Percentiles rank a stretch among this genome's conserved stretches.
phyloP scores from a whole-genome alignment of 306 rosid genomes.

The Cajanus cajan region DNA sequence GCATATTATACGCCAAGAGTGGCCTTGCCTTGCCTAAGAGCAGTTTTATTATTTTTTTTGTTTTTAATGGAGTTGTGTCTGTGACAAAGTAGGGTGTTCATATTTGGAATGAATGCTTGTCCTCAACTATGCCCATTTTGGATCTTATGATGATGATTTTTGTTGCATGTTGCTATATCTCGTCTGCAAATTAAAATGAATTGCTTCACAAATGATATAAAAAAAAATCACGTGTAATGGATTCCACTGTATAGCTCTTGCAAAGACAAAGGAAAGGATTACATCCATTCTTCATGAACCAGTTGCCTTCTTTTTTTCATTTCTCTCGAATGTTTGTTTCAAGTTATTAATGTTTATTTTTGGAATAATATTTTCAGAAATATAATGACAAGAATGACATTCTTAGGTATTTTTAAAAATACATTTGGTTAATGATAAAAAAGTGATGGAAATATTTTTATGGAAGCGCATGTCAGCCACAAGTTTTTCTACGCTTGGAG shows the following conservation, averaged over 20 bases:
- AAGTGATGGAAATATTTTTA: too few relatives aligned
- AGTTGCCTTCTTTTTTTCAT: too few relatives aligned
- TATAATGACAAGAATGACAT: too few relatives aligned
- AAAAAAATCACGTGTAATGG: background rate
- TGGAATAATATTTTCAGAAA: too few relatives aligned
- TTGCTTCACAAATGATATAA: background rate
- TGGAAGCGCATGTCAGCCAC: too few relatives aligned
- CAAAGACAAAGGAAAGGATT: too few relatives aligned
- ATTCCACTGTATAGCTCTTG: too few relatives aligned
- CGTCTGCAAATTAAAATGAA: background rate
- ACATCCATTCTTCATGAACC: too few relatives aligned
- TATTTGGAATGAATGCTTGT: slow-evolving; percentile 5
- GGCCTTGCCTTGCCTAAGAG: slow-evolving; percentile 3
- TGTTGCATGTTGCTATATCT: background rate
- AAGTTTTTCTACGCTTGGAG: background rate
- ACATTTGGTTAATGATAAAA: too few relatives aligned
- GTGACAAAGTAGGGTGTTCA: background rate
- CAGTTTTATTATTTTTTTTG: background rate
- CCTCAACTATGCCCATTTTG: background rate
- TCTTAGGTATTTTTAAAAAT: too few relatives aligned
- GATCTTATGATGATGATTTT: background rate
- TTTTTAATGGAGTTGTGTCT: background rate
- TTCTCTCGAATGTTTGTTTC: too few relatives aligned
- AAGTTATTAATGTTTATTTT: too few relatives aligned
- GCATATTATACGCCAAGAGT: slow-evolving; percentile 8